Conservation (phyloP, 2,329 filamentous ascomycete genomes). For the Zopfia rhizophila region DNA sequence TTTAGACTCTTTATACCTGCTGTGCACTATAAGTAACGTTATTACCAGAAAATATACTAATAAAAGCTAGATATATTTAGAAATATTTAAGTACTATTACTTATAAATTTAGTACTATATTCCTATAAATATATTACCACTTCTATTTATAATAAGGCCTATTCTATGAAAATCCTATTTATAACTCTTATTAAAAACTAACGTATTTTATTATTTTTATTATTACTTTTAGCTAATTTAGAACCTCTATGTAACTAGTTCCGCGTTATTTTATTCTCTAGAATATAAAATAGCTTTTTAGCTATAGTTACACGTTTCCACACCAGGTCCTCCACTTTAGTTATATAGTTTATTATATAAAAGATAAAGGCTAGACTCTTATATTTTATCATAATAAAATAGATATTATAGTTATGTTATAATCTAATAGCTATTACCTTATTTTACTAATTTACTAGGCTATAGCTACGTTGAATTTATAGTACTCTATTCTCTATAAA, state of each 20-base stretch:
- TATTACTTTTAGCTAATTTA: too few species aligned
- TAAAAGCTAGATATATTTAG: too few species aligned
- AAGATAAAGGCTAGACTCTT: slow-evolving; percentile 1
- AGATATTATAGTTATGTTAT: slow-evolving; percentile 9
- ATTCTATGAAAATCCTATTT: slow-evolving; percentile 5
- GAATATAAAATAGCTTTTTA: not conserved
- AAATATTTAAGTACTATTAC: too few species aligned
- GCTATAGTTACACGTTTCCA: slow-evolving; percentile 4
- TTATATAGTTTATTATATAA: slow-evolving; percentile 6
- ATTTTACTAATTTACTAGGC: slow-evolving; percentile 3
- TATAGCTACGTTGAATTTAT: slow-evolving; percentile 3
- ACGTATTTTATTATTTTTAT: not conserved
- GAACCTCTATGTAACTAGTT: too few species aligned
- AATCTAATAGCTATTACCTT: slow-evolving; percentile 1
- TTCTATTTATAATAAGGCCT: slow-evolving; percentile 2
- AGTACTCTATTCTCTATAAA: slow-evolving; percentile 1
- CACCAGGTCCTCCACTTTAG: slow-evolving; percentile 3
- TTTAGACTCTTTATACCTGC: too few species aligned
- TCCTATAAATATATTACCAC: not conserved
- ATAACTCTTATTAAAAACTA: slow-evolving; percentile 1
- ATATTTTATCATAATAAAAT: slow-evolving; percentile 3
- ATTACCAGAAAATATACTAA: too few species aligned
- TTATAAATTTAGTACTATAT: slow-evolving; percentile 1
- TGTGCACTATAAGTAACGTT: too few species aligned
- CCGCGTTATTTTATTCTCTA: too few species aligned